Base-by-base conservation (phyloP, 2,329 filamentous ascomycete genomes). In the Coniochaeta sp. region DNA sequence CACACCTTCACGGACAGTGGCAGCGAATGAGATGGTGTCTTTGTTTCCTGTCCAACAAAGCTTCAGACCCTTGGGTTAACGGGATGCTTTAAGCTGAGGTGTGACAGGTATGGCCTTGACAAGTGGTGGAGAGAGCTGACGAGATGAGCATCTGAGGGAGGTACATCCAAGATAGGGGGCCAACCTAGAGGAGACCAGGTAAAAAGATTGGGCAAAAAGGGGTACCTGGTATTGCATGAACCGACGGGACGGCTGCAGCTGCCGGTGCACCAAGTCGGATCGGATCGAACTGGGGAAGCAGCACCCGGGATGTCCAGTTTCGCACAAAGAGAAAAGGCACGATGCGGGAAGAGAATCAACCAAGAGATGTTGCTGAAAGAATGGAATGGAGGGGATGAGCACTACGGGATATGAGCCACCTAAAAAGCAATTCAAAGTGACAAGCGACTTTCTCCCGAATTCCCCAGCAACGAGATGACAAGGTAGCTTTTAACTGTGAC, bases 151-250 rank as follows among this genome's bases (percentile, higher is more conserved):
- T 24, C 5, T 42, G 38, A 24, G 38, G 10, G 38, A 42, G 12
- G 38, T 42, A 42, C 38, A 18, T 42, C 5, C 18, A 42, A 14
- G 22, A 42, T 42, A 42, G 38, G 38, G 38, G 38, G 18, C 38
- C 33, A 22, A 42, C 18, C 10, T 42, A n/a, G n/a, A n/a, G 20
- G 38, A 9, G 38, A 42, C 38, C 38, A 42, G 38, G 38, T n/a
- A n/a, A 42, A 42, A 14, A 42, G 20, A 10, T 22, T 38, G 16
- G 13, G n/a, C 38, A 13, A 42, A 42, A 42, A 42, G 38, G 22
- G 38, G 38, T n/a, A n/a, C n/a, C n/a, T n/a, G n/a, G n/a, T 42
- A 22, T 26, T 42, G 38, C 38, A 42, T 26, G 38, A 42, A 42
- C 38, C 18, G 38, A 42, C 38, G 38, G 38, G 38, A 42, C 22